phyloP scores from a whole-genome alignment of 495 filamentous ascomycete species.

The Neurospora sp. region DNA sequence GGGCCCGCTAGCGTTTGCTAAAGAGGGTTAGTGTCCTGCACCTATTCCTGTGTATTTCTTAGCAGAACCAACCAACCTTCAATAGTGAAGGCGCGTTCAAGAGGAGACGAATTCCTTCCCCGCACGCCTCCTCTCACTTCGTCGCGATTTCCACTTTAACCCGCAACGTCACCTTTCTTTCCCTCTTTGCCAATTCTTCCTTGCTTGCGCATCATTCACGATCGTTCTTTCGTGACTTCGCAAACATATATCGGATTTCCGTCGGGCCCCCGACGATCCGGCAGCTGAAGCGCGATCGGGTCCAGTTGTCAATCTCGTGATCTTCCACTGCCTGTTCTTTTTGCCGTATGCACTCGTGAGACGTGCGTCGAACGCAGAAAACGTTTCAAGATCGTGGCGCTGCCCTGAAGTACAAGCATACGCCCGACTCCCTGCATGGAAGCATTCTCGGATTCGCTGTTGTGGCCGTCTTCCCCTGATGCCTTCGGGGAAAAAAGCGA shows the following conservation, averaged over 20 bases:
- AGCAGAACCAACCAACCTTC: not conserved
- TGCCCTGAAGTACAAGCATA: not conserved
- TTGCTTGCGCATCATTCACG: not conserved
- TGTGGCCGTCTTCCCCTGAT: not conserved
- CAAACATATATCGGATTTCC: not conserved
- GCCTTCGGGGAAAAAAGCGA: not conserved
- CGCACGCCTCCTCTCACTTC: not conserved
- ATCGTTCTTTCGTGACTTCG: not conserved
- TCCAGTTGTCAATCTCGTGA: not conserved
- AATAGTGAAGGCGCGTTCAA: not conserved
- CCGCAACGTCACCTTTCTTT: not conserved
- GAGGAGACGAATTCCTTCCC: not conserved
- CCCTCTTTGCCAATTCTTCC: not conserved
- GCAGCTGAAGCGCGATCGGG: not conserved
- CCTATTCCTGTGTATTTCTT: not conserved
- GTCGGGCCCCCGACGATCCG: not conserved
- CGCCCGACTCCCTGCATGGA: not conserved
- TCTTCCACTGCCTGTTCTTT: not conserved
- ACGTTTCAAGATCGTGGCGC: not conserved
- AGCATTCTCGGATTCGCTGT: not conserved
- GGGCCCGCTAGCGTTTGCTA: not conserved
- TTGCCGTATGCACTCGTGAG: not conserved
- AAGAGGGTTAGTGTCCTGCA: not conserved
- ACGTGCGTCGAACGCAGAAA: not conserved
- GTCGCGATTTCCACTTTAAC: not conserved